Base-by-base conservation (phyloP, 495 filamentous ascomycete genomes). In the Annulohypoxylon maeteangense region DNA sequence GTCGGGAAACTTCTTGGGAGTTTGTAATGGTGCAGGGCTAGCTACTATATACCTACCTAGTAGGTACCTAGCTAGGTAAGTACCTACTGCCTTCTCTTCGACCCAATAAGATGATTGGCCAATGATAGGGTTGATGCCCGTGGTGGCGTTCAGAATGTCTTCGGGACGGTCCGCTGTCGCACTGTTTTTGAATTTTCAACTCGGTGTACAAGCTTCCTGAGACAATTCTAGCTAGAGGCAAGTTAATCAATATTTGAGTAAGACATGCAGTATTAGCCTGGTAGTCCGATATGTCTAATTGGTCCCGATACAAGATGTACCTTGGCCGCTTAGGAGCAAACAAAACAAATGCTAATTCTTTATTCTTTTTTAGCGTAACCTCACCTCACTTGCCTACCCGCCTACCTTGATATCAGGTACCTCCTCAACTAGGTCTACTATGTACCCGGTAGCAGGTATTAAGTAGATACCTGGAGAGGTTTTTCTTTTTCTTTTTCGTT, bases 291-390 rank as follows among this genome's bases (percentile, higher is more conserved):
- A 29, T 34, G 2, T 29, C 29, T 20, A 1, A 29, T 34, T 54
- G 16, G 40, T 6, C 4, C n/a, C 16, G 40, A 54, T 54, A 32
- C 6, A 16, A 34, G 50, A 20, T 34, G 27, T 29, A 29, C 27
- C 27, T 29, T 6, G n/a, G n/a, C n/a, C n/a, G n/a, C 27, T 29
- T 3, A 29, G 27, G 2, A 29, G 50, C 50, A 54, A 54, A 54
- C 50, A 54, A 54, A 54, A 54, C 50, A 54, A 54, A 36, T 54
- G n/a, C 34, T n/a, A 29, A 54, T 54, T 29, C 27, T 34, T 34
- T 32, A 29, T 53, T 32, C 25, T 53, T 31, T n/a, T 31, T n/a
- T 51, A 16, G 47, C 12, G 22, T 3, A 29, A 14, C 20, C 38
- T 42, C n/a, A n/a, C n/a, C 2, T n/a, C 12, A 42, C 12, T 42